Conservation (phyloP, 1,284 basidiomycete species). For the Mycena citricolor region DNA sequence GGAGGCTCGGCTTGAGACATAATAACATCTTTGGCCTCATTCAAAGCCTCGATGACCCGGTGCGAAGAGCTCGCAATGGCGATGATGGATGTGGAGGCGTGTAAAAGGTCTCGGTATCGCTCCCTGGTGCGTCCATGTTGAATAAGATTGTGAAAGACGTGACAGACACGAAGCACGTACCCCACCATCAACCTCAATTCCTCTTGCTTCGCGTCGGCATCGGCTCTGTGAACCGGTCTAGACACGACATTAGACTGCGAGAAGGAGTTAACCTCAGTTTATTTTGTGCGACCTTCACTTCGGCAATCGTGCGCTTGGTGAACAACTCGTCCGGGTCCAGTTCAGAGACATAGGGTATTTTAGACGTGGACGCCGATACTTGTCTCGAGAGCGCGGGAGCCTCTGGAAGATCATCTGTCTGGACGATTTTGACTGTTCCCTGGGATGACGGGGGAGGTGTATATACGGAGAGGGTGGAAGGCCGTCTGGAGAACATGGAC, state of each 20-base stretch:
- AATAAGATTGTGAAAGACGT: constrained; percentile 15
- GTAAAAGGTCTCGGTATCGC: constrained; percentile 90
- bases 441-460: constrained; percentile 21
- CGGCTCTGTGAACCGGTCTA: constrained; percentile 48
- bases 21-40: constrained; percentile 58
- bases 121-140: constrained; percentile 73
- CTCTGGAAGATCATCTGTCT: constrained; percentile 9
- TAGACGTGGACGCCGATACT: constrained; percentile 27
- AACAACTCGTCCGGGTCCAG: constrained; percentile 84
- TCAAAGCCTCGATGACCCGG: constrained; percentile 57
- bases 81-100: constrained; percentile 88
- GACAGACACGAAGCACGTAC: constrained; percentile 54
- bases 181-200: constrained; percentile 94
- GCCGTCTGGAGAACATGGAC: constrained; percentile 34
- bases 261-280: constrained; percentile 59
- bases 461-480: constrained; percentile 29
- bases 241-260: constrained; percentile 4
- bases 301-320: constrained; percentile 66
- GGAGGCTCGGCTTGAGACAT: constrained; percentile 45
- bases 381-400: constrained; percentile 3
- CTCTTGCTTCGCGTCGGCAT: constrained; percentile 88
- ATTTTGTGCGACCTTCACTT: constrained; percentile 73
- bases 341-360: constrained; percentile 20
- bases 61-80: constrained; percentile 67
- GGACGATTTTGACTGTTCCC: constrained; percentile 14